Evolutionary conservation across 306 rosid genomes (phyloP), one percentile per base, ranked within the genome.

Genomic region (Quercus glauca): DNA sequence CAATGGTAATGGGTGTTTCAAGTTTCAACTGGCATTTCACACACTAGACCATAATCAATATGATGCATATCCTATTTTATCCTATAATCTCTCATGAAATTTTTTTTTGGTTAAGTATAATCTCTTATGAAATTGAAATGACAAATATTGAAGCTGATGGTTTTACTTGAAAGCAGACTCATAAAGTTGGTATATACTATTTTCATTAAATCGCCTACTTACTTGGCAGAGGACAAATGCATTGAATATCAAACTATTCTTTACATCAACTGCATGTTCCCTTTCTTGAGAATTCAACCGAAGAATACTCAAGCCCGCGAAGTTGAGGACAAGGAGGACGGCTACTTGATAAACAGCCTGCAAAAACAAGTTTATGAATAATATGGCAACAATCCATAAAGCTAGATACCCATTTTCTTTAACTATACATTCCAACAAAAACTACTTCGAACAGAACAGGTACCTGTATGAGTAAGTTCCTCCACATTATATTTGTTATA

Each of bases 401-500:
- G 69, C 33, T 7, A 43, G 53, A 35, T 33, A n/a, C 20, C 12
- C 43, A 31, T 23, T 61, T 77, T 43, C 57, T 71, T 17, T 43
- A 21, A 45, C 28, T 73, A 61, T 52, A 65, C 60, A 49, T 52
- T 21, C 49, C 3, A 64, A 18, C 2, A 25, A 71, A 33, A 49
- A 18, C 25, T 58, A 13, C 6, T 20, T 9, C 25, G 15, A 12
- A 61, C 25, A 35, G n/a, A 55, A 31, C 35, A 25, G 63, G 26
- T 87, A 95, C 99, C 98, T 95, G 99, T 49, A 95, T 71, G 56
- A 90, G 3, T 80, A 95, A 77, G 90, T 95, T 95, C 90, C 99
- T 90, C 99, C 98, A 95, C 99, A 95, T 95, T 76, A 92, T 73
- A 88, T 95, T 95, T 56, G 99, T 95, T 87, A 95, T 83, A 83